These are phyloP conservation scores for Mrakiaceae sp. DNA, from an alignment of 1,284 basidiomycete genomes.

Conservation along the genomic window DNA sequence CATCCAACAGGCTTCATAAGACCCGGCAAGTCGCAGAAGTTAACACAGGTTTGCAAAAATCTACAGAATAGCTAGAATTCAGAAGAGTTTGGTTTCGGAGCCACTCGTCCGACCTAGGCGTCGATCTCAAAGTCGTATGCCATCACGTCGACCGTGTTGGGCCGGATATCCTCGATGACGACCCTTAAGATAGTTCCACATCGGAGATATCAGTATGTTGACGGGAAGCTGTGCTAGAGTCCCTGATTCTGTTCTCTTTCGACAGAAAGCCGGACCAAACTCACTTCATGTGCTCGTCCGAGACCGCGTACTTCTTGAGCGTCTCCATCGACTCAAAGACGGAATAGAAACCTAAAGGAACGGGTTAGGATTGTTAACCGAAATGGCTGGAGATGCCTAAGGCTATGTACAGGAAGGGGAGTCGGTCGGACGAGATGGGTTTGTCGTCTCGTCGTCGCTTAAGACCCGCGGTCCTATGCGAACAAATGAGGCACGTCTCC, in stretches of 20 bases:
- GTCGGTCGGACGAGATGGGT: no score
- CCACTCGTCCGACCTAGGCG: not conserved
- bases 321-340: slow-evolving; percentile 28
- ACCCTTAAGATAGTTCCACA: slow-evolving; percentile 10
- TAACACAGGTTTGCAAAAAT: no score
- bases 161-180: slow-evolving; percentile 29
- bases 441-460: not conserved
- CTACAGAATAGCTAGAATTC: no score
- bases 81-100: no score
- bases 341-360: slow-evolving; percentile 30
- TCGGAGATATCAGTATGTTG: not conserved
- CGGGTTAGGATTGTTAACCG: no score
- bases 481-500: not conserved
- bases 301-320: slow-evolving; percentile 32
- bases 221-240: not conserved
- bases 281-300: slow-evolving; percentile 29
- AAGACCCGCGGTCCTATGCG: no score
- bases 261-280: not conserved
- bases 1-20: no score
- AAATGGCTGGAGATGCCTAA: no score
- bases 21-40: no score
- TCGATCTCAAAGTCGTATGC: slow-evolving; percentile 36
- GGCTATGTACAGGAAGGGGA: no score
- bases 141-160: slow-evolving; percentile 28
- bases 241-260: no score